Base-by-base conservation (phyloP, 2,329 filamentous ascomycete genomes). In the Verticillium longisporum region DNA sequence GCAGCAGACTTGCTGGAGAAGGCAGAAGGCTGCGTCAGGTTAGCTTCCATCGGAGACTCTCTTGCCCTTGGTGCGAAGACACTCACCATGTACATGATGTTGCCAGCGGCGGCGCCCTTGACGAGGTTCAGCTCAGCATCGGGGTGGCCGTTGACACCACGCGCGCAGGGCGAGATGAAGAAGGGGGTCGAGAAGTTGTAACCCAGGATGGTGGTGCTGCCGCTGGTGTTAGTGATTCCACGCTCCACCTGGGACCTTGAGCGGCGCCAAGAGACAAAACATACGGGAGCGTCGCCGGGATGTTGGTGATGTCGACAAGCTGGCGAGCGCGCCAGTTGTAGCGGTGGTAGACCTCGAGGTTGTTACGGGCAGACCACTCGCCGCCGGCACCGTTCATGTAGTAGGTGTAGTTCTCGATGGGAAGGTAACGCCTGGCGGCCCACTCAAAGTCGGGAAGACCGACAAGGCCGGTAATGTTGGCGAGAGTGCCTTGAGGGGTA, bases 321-420 rank as follows among this genome's bases (percentile, higher is more conserved):
- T 78, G 74, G 58, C 80, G 74, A 9, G 82, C 80, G 57, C 77
- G 75, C 53, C 84, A 72, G 57, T 73, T 73, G 66, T 80, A 81
- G 14, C 80, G 77, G 63, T 75, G 72, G 70, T 76, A 85, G 33
- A 79, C 75, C 70, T 85, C 83, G 6, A 84, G 74, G 70, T 85
- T 85, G 70, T 83, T 83, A 57, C 82, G 76, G 71, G 83, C 84
- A 1, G 76, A 78, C 77, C 78, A 84, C 71, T 84, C 82, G 62
- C 81, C 82, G 3, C 75, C 81, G 4, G 81, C 81, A 21, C 81
- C 82, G 64, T 81, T 83, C 62, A 80, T 78, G 71, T 84, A 84
- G 70, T 83, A 84, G n/a, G 81, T 82, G 70, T 81, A 84, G 66
- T 80, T 77, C 26, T 71, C 67, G 13, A 66, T 62, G 61, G 80